Evolutionary conservation across 1,284 basidiomycete species (phyloP).

Genomic region (Trametes hirsuta): DNA sequence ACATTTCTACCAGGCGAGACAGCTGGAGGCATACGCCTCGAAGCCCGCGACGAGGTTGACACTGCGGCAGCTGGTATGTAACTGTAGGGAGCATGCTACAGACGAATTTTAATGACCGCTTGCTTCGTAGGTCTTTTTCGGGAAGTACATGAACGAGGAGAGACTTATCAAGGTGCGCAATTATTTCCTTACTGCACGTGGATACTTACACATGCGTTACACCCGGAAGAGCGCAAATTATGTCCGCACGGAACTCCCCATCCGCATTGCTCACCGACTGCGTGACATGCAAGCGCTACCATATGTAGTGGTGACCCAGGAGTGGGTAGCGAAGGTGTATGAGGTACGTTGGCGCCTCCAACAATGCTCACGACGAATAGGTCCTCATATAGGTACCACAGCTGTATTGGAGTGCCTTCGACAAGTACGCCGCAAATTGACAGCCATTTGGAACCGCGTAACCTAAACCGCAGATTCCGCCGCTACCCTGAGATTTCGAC

Average conservation of each 20-base stretch:
- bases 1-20: constrained; percentile 87
- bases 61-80: constrained; percentile 77
- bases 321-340: constrained; percentile 84
- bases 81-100: neutral
- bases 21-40: constrained; percentile 81
- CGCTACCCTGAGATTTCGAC: constrained; percentile 76
- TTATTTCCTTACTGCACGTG: neutral
- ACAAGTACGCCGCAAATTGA: constrained; percentile 56
- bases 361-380: neutral
- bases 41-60: constrained; percentile 77
- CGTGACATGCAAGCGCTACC: constrained; percentile 87
- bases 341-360: constrained; percentile 53
- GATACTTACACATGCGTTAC: neutral
- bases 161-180: constrained; percentile 64
- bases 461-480: constrained; percentile 59
- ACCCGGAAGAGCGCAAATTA: constrained; percentile 79
- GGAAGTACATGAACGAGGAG: constrained; percentile 75
- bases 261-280: constrained; percentile 86
- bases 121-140: constrained; percentile 60
- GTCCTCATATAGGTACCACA: constrained; percentile 32
- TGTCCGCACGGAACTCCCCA: constrained; percentile 86
- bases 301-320: constrained; percentile 88
- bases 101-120: neutral
- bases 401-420: constrained; percentile 84
- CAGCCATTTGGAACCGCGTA: constrained; percentile 18